Evolutionary conservation across 495 filamentous ascomycete species (phyloP), one percentile per base, ranked within the genome.

Genomic region (Tuber melanosporum): DNA sequence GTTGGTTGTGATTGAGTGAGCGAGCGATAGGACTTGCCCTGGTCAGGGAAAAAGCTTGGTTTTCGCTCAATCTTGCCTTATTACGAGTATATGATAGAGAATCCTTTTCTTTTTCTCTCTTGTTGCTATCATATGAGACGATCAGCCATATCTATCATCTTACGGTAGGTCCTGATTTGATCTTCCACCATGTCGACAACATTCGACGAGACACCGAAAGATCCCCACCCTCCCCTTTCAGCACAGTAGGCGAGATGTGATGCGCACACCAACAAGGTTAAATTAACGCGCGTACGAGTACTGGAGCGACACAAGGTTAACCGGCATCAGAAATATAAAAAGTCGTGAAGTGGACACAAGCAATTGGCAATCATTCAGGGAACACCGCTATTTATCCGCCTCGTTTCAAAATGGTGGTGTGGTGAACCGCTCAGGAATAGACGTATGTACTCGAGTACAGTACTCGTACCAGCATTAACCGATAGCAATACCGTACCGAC

Each of bases 301-400:
- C 57, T 32, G 19, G 19, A 45, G 75, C 78, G 76, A 73, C 78
- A 80, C 78, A 76, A 74, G 70, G 77, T 72, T 79, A 80, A 43
- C 52, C 78, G 46, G 77, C 73, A 80, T 74, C 20, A 52, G 6
- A 66, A 71, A 57, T 79, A 70, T 70, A 32, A 22, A 66, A 66
- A 66, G 57, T 66, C n/a, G 26, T 66, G 57, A 66, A 66, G 57
- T 66, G 57, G 57, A 75, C 74, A 74, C 46, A 72, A 74, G 49
- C 41, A 74, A 74, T 52, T 52, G 42, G 57, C 26, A 7, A 74
- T 73, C 52, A 62, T 73, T 45, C 45, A 75, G 71, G 41, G 70
- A 77, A 75, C 39, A 47, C 17, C 4, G 44, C 3, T 41, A 49
- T 71, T 70, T 52, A 76, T 72, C 36, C 49, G 57, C 72, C 72